Evolutionary conservation across 2,329 filamentous ascomycete species (phyloP).

Genomic region (Helicocarpus griseus): DNA sequence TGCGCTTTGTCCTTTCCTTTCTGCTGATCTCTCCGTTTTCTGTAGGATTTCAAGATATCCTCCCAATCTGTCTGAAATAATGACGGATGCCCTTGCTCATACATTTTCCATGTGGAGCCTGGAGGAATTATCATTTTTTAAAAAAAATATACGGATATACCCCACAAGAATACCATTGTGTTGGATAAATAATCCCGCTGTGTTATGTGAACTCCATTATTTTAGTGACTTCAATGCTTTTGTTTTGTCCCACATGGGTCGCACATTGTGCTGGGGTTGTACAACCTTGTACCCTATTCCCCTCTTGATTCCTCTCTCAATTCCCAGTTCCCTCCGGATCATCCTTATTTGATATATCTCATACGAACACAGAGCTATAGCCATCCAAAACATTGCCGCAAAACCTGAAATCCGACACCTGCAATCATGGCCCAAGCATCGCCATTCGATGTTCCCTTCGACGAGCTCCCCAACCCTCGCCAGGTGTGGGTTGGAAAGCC

Average conservation of each 20-base stretch:
- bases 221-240: neutral
- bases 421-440: constrained; percentile 7
- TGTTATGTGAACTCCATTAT: no score
- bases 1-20: no score
- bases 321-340: neutral
- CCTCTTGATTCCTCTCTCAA: neutral
- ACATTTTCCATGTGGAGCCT: neutral
- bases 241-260: neutral
- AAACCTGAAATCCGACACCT: neutral
- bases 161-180: neutral
- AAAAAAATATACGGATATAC: neutral
- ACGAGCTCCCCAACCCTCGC: constrained; percentile 39
- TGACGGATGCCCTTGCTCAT: neutral
- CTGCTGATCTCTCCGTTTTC: neutral
- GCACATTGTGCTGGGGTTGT: constrained; percentile 1
- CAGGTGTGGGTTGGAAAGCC: constrained; percentile 41
- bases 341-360: neutral
- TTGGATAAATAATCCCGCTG: neutral
- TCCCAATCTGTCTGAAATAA: neutral
- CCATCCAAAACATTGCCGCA: no score
- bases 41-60: neutral
- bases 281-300: neutral
- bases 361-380: neutral
- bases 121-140: no score
- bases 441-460: constrained; percentile 28